phyloP scores from a whole-genome alignment of 2,329 filamentous ascomycete genomes.

The Diaporthe sp. region DNA sequence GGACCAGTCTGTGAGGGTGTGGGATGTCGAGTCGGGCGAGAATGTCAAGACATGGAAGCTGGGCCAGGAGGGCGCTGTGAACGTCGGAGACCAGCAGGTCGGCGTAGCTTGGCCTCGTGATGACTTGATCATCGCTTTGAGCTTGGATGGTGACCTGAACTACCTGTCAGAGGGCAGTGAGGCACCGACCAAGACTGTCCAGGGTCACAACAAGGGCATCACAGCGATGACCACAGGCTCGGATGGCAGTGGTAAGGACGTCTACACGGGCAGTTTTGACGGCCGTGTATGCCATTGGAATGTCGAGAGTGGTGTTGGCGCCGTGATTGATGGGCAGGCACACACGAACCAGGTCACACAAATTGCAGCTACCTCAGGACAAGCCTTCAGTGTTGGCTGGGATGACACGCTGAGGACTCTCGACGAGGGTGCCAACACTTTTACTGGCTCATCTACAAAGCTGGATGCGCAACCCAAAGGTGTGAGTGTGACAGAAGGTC shows the following conservation, averaged over 20 bases:
- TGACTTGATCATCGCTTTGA: slow-evolving; percentile 89
- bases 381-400: slow-evolving; percentile 91
- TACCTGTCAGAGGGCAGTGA: slow-evolving; percentile 82
- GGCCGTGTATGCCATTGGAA: slow-evolving; percentile 91
- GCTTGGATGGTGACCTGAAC: slow-evolving; percentile 87
- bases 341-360: slow-evolving; percentile 90
- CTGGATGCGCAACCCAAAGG: slow-evolving; percentile 85
- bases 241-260: slow-evolving; percentile 67
- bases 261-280: slow-evolving; percentile 94
- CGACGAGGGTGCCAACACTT: slow-evolving; percentile 79
- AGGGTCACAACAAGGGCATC: slow-evolving; percentile 92
- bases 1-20: slow-evolving; percentile 93
- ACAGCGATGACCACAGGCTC: slow-evolving; percentile 75
- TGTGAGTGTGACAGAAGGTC: slow-evolving; percentile 64
- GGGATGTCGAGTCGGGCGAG: slow-evolving; percentile 86
- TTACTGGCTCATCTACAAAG: slow-evolving; percentile 74
- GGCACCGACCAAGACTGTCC: slow-evolving; percentile 76
- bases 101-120: slow-evolving; percentile 94
- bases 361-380: slow-evolving; percentile 70
- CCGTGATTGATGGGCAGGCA: slow-evolving; percentile 79
- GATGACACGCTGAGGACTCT: slow-evolving; percentile 89
- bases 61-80: slow-evolving; percentile 77
- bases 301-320: slow-evolving; percentile 72
- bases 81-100: slow-evolving; percentile 87
- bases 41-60: slow-evolving; percentile 86